Conservation (phyloP, 306 rosid genomes). For the Trifolium subterraneum region DNA sequence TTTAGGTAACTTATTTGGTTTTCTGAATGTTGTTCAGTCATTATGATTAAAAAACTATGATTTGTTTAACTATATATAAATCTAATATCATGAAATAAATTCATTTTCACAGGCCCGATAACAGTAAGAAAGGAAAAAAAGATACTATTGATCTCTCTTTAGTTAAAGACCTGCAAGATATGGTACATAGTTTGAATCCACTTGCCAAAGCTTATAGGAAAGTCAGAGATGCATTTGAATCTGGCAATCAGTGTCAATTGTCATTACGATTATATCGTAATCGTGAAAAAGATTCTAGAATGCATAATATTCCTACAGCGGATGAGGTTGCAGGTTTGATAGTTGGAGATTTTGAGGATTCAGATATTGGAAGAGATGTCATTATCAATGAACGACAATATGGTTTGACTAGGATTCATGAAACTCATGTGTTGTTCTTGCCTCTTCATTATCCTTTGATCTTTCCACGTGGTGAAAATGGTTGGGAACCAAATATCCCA, state of each 20-base stretch:
- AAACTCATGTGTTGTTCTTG: background rate
- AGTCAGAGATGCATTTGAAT: background rate
- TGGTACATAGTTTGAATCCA: background rate
- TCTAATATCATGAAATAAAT: too few relatives aligned
- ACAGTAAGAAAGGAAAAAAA: too few relatives aligned
- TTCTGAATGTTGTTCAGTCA: too few relatives aligned
- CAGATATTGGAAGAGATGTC: background rate
- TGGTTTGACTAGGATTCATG: background rate
- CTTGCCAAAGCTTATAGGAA: background rate
- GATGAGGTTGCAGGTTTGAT: background rate
- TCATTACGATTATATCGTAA: background rate
- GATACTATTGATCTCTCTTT: background rate
- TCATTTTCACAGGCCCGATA: too few relatives aligned
- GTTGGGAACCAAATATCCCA: background rate
- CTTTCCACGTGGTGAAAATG: background rate
- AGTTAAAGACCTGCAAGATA: background rate
- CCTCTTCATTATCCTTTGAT: background rate
- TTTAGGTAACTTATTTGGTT: too few relatives aligned
- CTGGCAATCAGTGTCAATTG: background rate
- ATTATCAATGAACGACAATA: background rate
- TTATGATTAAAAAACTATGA: too few relatives aligned
- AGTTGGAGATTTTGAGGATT: background rate
- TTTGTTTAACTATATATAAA: too few relatives aligned
- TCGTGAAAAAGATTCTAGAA: too few relatives aligned
- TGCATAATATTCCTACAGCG: too few relatives aligned